Evolutionary conservation across 306 rosid species (phyloP), one percentile per base, ranked within the genome.

Genomic region (Datisca glomerata): DNA sequence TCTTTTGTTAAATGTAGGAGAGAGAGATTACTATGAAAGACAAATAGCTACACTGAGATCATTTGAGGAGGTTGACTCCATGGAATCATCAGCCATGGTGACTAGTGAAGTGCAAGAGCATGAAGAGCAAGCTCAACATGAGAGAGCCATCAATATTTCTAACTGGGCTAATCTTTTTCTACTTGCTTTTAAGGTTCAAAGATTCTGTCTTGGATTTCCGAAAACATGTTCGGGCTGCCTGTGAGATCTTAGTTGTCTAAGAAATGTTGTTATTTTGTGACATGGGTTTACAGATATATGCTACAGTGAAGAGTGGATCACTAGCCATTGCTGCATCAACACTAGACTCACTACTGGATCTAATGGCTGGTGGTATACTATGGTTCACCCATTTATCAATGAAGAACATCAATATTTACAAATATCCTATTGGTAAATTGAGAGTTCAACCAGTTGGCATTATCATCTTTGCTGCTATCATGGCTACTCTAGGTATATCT

Each of bases 391-490:
- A 89, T 70, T 7, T 80, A 46, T 49, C 94, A 36, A 89, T 89
- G 98, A 89, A 72, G 65, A 76, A 27, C 51, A 56, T 76, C 39
- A 89, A 84, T 62, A 80, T 84, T 7, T 89, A 89, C 38, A 33
- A 63, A 43, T 84, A 78, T 36, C 98, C 98, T 3, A 89, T 89
- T 24, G 98, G 98, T 43, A 89, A 89, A 65, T 51, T 89, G 63
- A 78, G 98, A 54, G 63, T 89, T 45, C 98, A 89, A 59, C 96
- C 98, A 24, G 98, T 89, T 16, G 98, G 98, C 27, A 89, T 89
- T 16, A 66, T 89, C 54, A 69, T 89, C 59, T 84, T 89, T 64
- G 96, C 98, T 8, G 96, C 94, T 45, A 2, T 84, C 60, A 89
- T 89, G 98, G 98, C 98, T 38, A 89, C 98, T 18, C 81, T 89